Base-by-base conservation (phyloP, 1,284 basidiomycete genomes). In the Somion occarium region DNA sequence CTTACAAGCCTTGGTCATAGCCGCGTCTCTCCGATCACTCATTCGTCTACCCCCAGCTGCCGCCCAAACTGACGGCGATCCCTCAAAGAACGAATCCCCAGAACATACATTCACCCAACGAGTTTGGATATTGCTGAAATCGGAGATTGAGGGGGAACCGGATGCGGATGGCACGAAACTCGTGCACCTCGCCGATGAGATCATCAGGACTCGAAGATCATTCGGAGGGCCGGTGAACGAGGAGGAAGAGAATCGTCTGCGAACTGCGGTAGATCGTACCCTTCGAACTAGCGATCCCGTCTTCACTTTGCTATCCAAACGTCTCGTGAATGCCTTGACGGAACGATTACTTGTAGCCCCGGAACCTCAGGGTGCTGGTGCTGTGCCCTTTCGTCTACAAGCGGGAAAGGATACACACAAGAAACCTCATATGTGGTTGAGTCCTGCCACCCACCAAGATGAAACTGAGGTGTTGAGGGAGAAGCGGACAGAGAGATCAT, bases 181-280 rank as follows among this genome's bases (percentile, higher is more conserved):
- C 39, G 64, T 79, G 30, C 80, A 88, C 60, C 73, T 89, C 18
- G 83, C 82, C 0, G 85, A 88, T 62, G 86, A 89, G 60, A 78
- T 88, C 44, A 60, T 87, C 24, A 79, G 75, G 18, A 78, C 62
- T 1, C 61, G 60, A 7, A 49, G 58, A n/a, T 49, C 45, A 12
- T 56, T 54, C 44, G 49, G 53, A 18, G 53, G 50, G 9, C 38
- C 49, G 3, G n/a, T 50, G 5, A 55, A 51, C 19, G 52, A 57
- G 2, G 38, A 56, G 0, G 76, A 78, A 52, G 82, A 83, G 56
- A 56, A 56, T 3, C 64, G 62, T 18, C 61, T 88, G 25, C 80
- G 83, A 22, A 71, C 71, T 1, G 75, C 80, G 1, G 83, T 88
- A 3, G 74, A 79, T 46, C 74, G 83, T 42, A 83, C 81, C 3